Evolutionary conservation across 2,329 filamentous ascomycete genomes (phyloP), one percentile per base, ranked within the genome.

Genomic region (Cytospora chrysosperma): DNA sequence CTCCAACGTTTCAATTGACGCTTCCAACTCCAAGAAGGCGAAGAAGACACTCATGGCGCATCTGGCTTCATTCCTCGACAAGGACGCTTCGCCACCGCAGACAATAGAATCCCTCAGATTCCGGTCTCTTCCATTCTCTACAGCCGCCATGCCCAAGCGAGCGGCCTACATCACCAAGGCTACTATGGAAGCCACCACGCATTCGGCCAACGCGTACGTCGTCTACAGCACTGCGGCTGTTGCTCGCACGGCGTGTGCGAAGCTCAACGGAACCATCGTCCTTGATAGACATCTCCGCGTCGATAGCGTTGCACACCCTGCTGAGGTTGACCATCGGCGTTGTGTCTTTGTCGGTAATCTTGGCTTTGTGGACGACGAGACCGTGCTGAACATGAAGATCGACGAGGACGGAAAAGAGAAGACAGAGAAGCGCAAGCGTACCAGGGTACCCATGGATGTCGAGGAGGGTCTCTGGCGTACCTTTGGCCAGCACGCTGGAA

Each of bases 271-370:
- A 56, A 91, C 86, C 1, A 80, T 92, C 19, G 83, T 98, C 3
- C 85, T 99, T 19, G 90, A 91, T 69, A 89, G 95, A 34, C 95
- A 99, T 76, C 79, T 99, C 62, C 88, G 94, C 50, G 94, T 94
- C 27, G 95, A 99, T 77, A 92, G 88, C 68, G 88, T 99, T 37
- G 92, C 93, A 0, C 93, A 97, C 76, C 95, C 95, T 0, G 83
- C 90, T 17, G 85, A 88, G 49, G 86, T 88, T 21, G 94, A 96
- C 73, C 88, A 97, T 75, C 88, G 90, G 64, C 90, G 93, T 61
- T 99, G 95, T 75, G 88, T 99, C 19, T 99, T 99, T 72, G 91
- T 99, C 28, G 95, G 95, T 54, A 99, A 99, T 73, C 84, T 99
- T 1, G 93, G 92, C 56, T 99, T 99, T 71, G 92, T 99, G 19